These are phyloP conservation scores for Ocimum tenuiflorum DNA, from an alignment of 257 asterid species.

Conservation along the genomic window DNA sequence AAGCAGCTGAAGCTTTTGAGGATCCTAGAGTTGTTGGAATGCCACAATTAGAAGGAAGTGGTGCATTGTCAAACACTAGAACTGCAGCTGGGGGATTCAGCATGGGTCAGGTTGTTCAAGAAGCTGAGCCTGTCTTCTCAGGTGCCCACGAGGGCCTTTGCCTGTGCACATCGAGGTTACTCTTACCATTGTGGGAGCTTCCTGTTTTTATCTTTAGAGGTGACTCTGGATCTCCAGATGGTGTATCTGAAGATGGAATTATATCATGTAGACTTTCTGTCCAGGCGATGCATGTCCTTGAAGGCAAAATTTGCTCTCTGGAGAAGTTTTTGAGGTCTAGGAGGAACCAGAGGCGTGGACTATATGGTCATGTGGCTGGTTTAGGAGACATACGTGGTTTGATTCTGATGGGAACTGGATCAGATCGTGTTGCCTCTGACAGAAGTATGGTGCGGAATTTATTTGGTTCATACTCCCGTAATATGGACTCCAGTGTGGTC, in stretches of 20 bases:
- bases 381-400: conserved; percentile 84
- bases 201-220: conserved; percentile 76
- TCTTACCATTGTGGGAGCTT: conserved; percentile 90
- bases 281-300: conserved; percentile 74
- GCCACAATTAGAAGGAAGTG: conserved; percentile 91
- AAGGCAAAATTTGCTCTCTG: conserved; percentile 83
- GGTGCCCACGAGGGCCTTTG: conserved; percentile 94
- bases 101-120: conserved; percentile 99
- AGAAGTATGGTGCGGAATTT: conserved; percentile 75
- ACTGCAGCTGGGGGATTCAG: conserved; percentile 89
- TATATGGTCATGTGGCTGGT: conserved; percentile 93
- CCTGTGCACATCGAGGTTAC: conserved; percentile 84
- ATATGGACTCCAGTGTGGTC: conserved; percentile 48
- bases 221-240: conserved; percentile 42
- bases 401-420: conserved; percentile 69
- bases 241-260: conserved; percentile 50
- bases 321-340: conserved; percentile 85
- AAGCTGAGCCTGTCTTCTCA: conserved; percentile 92
- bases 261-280: conserved; percentile 66
- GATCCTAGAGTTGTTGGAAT: conserved; percentile 93
- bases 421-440: conserved; percentile 68
- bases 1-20: conserved; percentile 98
- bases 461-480: conserved; percentile 67
- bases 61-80: conserved; percentile 77
- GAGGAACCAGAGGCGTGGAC: conserved; percentile 84